Evolutionary conservation across 2,329 filamentous ascomycete genomes (phyloP), one percentile per base, ranked within the genome.

Genomic region (Colletotrichum noveboracense): DNA sequence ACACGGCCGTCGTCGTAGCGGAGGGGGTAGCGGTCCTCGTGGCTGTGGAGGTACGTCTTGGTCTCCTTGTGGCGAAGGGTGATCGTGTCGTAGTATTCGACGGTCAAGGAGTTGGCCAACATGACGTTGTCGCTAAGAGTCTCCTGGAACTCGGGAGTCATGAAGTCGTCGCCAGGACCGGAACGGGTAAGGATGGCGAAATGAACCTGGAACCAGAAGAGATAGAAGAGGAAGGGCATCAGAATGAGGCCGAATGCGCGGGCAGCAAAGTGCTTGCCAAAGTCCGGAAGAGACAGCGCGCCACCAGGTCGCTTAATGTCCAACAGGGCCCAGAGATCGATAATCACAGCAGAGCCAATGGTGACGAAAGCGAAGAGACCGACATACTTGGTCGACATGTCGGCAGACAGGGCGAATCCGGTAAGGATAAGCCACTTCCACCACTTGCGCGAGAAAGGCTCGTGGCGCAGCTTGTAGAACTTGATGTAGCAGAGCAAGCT

Each of bases 171-270:
- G 70, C 97, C 97, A 60, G 97, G 96, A 43, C 97, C 97, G 68
- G 97, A 98, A 76, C 93, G 91, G 79, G 88, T 94, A 77, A 99
- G 90, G 80, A 99, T 95, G 60, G 95, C 90, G 85, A 99, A 99
- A 87, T 99, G 97, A 34, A 99, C 96, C 89, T 99, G 97, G 93
- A 99, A 99, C 97, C 97, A 99, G 90, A 99, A 98, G 62, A 99
- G 91, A 86, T 99, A 99, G 86, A 99, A 97, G 82, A 98, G 89
- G 89, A 99, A 98, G 16, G 97, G 97, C 79, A 98, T 91, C 79
- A 98, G 84, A 80, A 98, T 95, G 71, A 99, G 89, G 16, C 94
- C 96, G 78, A 97, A 88, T n/a, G 93, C 91, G 68, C 97, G 94
- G 77, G 97, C 97, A 52, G 88, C 91, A 83, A 99, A 97, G 86